Conservation (phyloP, 345 rosid genomes). For the Aquilaria yunnanensis region DNA sequence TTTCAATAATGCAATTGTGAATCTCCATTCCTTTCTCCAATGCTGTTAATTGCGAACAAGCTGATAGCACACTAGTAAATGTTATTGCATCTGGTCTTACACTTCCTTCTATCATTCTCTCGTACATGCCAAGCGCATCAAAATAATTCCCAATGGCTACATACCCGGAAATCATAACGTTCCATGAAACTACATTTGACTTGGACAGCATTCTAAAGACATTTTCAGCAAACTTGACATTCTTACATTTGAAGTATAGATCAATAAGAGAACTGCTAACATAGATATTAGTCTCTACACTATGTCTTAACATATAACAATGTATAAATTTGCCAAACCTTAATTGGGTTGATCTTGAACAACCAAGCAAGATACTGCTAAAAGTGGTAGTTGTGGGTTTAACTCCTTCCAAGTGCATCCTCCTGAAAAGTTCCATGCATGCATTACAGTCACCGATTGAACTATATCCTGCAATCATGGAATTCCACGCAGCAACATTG, state of each 20-base stretch:
- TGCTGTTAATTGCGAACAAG: slow-evolving; percentile 64
- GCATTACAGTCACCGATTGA: slow-evolving; percentile 39
- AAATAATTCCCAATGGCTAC: slow-evolving; percentile 38
- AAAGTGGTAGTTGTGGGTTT: slow-evolving; percentile 50
- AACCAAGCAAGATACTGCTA: slow-evolving; percentile 48
- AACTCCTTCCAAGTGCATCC: slow-evolving; percentile 49
- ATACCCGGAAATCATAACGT: slow-evolving; percentile 65
- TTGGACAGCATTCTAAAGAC: slow-evolving; percentile 32
- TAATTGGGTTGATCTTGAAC: slow-evolving; percentile 50
- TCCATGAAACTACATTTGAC: slow-evolving; percentile 37
- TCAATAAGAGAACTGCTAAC: slow-evolving; percentile 39
- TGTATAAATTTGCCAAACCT: slow-evolving; percentile 49
- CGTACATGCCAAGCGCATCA: slow-evolving; percentile 41
- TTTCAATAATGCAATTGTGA: slow-evolving; percentile 33
- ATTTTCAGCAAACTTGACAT: slow-evolving; percentile 40
- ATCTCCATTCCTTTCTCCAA: slow-evolving; percentile 63
- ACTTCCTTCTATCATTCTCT: slow-evolving; percentile 35
- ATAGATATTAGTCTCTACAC: slow-evolving; percentile 31
- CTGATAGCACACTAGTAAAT: slow-evolving; percentile 47
- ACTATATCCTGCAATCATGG: slow-evolving; percentile 47
- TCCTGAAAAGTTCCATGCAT: slow-evolving; percentile 44
- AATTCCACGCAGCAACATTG: slow-evolving; percentile 60
- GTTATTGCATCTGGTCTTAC: slow-evolving; percentile 55
- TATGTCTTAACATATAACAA: slow-evolving; percentile 40
- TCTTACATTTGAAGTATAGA: slow-evolving; percentile 62